phyloP scores from a whole-genome alignment of 106 monocot genomes.

The Acanthochlamys bracteata region DNA sequence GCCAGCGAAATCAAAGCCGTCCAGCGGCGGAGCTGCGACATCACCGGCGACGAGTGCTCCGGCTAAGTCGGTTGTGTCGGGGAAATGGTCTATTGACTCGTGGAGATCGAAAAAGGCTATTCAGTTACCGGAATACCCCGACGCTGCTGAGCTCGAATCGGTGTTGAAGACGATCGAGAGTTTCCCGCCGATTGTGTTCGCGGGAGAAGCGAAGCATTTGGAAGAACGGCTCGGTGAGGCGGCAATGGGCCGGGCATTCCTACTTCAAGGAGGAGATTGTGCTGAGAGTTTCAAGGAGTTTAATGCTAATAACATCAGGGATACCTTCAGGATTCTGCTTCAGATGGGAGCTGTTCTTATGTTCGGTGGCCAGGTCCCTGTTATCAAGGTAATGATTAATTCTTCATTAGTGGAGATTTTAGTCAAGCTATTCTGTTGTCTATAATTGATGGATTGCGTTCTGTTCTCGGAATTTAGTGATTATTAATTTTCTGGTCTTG shows the following conservation, averaged over 20 bases:
- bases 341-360: slow-evolving; percentile 87
- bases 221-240: slow-evolving; percentile 75
- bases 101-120: slow-evolving; percentile 79
- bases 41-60: background rate
- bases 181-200: slow-evolving; percentile 83
- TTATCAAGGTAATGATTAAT: slow-evolving; percentile 53
- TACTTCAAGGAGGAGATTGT: slow-evolving; percentile 87
- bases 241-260: slow-evolving; percentile 70
- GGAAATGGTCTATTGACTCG: slow-evolving; percentile 60
- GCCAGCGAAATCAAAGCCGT: slow-evolving; percentile 22
- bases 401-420: background rate
- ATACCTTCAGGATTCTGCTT: slow-evolving; percentile 75
- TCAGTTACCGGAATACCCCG: slow-evolving; percentile 76
- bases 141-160: slow-evolving; percentile 46
- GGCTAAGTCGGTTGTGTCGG: slow-evolving; percentile 2
- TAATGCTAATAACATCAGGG: slow-evolving; percentile 77
- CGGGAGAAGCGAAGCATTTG: slow-evolving; percentile 70
- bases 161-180: slow-evolving; percentile 57
- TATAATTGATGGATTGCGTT: no score
- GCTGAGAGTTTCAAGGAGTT: slow-evolving; percentile 99
- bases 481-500: no score
- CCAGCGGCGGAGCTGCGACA: background rate
- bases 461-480: no score
- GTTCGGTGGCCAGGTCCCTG: slow-evolving; percentile 83
- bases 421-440: background rate